phyloP scores from a whole-genome alignment of 2,329 filamentous ascomycete species.

The Pochonia chlamydosporia region DNA sequence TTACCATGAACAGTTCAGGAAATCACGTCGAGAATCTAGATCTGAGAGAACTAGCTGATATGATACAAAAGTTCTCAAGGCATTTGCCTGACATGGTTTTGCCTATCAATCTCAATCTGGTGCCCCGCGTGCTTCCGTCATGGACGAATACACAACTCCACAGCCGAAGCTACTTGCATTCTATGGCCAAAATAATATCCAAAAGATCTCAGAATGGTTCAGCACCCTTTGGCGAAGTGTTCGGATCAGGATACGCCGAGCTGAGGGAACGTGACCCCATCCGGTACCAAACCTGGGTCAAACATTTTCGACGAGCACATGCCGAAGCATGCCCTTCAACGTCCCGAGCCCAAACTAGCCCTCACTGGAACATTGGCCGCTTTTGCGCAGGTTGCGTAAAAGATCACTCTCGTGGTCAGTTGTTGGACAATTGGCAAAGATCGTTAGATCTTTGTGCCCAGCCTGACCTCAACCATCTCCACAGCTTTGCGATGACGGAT shows the following conservation, averaged over 20 bases:
- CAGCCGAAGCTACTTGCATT: constrained; percentile 17
- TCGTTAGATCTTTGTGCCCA: constrained; percentile 69
- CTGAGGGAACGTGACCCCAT: not conserved
- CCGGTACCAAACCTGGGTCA: constrained; percentile 8
- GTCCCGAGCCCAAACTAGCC: constrained; percentile 52
- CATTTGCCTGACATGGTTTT: constrained; percentile 79
- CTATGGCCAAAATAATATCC: constrained; percentile 22
- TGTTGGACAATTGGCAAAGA: constrained; percentile 59
- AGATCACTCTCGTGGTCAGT: constrained; percentile 61
- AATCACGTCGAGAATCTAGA: constrained; percentile 26
- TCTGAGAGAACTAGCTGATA: constrained; percentile 46
- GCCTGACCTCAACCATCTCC: constrained; percentile 67
- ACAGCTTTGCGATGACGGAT: constrained; percentile 66
- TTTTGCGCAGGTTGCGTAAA: constrained; percentile 59
- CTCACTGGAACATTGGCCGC: constrained; percentile 57
- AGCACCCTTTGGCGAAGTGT: constrained; percentile 1
- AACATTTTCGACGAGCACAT: constrained; percentile 35
- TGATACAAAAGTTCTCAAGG: constrained; percentile 66
- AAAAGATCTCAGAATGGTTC: constrained; percentile 15
- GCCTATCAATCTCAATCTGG: constrained; percentile 66
- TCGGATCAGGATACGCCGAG: not conserved
- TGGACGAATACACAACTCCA: constrained; percentile 47
- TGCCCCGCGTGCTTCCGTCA: constrained; percentile 38
- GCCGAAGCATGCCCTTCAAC: constrained; percentile 53
- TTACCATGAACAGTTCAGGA: constrained; percentile 32